Evolutionary conservation across 139 green algal species (phyloP), one percentile per base, ranked within the genome.

Genomic region (Desmodesmus armatus): DNA sequence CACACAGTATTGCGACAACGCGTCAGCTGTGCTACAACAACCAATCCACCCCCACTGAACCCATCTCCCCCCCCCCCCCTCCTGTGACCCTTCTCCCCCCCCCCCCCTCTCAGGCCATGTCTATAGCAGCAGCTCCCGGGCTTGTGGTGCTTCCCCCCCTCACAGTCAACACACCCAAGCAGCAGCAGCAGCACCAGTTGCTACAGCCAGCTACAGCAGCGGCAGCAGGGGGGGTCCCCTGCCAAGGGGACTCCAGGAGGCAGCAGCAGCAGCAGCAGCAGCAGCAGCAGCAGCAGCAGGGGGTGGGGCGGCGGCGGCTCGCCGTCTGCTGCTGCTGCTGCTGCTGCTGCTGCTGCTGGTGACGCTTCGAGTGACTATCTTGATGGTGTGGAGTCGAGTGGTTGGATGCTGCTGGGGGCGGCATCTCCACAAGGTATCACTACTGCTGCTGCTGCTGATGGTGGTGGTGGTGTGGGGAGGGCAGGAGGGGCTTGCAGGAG

Each of bases 241-340:
- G 39, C 53, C 35, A 67, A 29, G 2, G 13, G n/a, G 40, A 39
- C 44, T 35, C 43, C 73, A 21, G 3, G 15, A 65, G 17, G 53
- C 31, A 37, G 33, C 75, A 71, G 53, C 51, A 70, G 75, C 75
- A 82, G 75, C 75, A 82, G 53, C 51, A 82, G 75, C 75, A 80
- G 5, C 53, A 55, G 11, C 74, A 69, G 37, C 53, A 55, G 75
- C 75, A 82, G 75, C 51, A 82, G 75, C 75, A 70, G 75, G 29
- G 66, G 47, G 25, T 40, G 71, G 43, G 15, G 35, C 21, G 67
- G 29, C 35, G n/a, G n/a, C n/a, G n/a, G n/a, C n/a, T n/a, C 13
- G 47, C 47, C 47, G 9, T 21, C 7, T 55, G 47, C 47, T 55
- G 47, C 47, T 55, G 47, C 47, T 55, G 47, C 47, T 69, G 60